Evolutionary conservation across 768 basidiomycete genomes (phyloP).

Genomic region (Lactarius sanguifluus): DNA sequence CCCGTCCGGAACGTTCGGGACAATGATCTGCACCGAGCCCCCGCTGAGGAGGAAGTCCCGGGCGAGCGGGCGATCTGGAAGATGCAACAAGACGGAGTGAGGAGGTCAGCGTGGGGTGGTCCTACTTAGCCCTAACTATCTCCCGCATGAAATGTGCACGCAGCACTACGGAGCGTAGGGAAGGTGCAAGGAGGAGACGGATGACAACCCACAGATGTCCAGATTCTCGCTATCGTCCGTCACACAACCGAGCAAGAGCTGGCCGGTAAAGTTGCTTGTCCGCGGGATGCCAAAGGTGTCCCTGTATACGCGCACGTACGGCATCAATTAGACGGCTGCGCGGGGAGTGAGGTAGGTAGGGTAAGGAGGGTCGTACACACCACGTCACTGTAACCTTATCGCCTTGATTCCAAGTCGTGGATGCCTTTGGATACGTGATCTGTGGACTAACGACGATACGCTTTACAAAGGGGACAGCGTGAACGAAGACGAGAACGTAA

Average conservation of each 20-base stretch:
- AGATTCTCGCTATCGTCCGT: conserved; percentile 40
- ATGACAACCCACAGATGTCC: conserved; percentile 46
- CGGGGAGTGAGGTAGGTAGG: not conserved
- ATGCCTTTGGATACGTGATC: conserved; percentile 41
- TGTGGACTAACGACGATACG: conserved; percentile 33
- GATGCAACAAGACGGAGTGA: conserved; percentile 1
- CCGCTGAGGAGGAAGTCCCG: conserved; percentile 39
- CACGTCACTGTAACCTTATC: conserved; percentile 44
- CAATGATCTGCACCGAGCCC: conserved; percentile 40
- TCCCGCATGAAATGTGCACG: not conserved
- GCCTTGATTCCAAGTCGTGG: conserved; percentile 40
- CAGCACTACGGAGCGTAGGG: not conserved
- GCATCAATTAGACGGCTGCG: not conserved
- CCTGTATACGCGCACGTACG: not conserved
- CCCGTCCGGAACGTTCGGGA: conserved; percentile 40
- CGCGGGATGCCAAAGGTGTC: conserved; percentile 41
- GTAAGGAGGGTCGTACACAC: conserved; percentile 28
- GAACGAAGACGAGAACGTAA: not conserved
- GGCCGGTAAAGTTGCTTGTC: conserved; percentile 40
- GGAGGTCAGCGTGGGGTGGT: conserved; percentile 2
- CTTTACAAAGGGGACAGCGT: conserved; percentile 5
- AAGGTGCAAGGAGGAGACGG: not conserved
- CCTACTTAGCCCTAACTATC: not conserved
- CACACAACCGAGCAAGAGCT: conserved; percentile 47
- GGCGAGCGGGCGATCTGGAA: conserved; percentile 37